Conservation (phyloP, 2,329 filamentous ascomycete genomes). For the Chaetomiaceae sp. region DNA sequence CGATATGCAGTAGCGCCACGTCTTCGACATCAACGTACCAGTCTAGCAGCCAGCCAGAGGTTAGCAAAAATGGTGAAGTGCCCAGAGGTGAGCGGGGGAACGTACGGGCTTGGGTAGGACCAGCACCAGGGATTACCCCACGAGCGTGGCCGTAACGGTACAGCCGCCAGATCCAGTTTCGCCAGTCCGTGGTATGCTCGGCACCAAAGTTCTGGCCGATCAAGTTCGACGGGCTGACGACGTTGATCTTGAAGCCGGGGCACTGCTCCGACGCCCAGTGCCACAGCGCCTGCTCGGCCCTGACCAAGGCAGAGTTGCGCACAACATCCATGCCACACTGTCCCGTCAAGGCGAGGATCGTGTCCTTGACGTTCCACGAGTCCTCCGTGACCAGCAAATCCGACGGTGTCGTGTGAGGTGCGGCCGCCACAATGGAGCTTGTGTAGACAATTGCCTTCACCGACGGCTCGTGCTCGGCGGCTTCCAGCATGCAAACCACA, state of each 20-base stretch:
- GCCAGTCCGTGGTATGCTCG: background rate
- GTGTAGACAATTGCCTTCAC: constrained; percentile 41
- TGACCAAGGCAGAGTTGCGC: constrained; percentile 14
- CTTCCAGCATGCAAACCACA: constrained; percentile 31
- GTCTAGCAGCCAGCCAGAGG: background rate
- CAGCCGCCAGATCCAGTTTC: background rate
- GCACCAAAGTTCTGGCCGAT: constrained; percentile 9
- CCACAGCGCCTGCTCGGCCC: constrained; percentile 19
- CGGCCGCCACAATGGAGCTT: constrained; percentile 31
- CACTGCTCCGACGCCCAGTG: constrained; percentile 10
- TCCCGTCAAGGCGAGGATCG: background rate
- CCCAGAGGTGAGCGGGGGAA: background rate
- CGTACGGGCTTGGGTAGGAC: constrained; percentile 4
- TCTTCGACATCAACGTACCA: constrained; percentile 29
- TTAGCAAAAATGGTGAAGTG: background rate
- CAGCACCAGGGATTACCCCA: background rate
- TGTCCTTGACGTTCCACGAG: constrained; percentile 22
- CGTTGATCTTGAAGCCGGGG: constrained; percentile 22
- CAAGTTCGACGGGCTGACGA: constrained; percentile 7
- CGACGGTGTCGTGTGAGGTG: constrained; percentile 18
- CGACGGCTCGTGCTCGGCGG: constrained; percentile 32
- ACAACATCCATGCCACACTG: background rate
- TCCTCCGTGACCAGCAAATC: constrained; percentile 19
- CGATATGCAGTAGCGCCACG: constrained; percentile 30
- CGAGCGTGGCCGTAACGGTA: background rate